Evolutionary conservation across 2,329 filamentous ascomycete genomes (phyloP), one percentile per base, ranked within the genome.

Genomic region (Hypomyces rosellus): DNA sequence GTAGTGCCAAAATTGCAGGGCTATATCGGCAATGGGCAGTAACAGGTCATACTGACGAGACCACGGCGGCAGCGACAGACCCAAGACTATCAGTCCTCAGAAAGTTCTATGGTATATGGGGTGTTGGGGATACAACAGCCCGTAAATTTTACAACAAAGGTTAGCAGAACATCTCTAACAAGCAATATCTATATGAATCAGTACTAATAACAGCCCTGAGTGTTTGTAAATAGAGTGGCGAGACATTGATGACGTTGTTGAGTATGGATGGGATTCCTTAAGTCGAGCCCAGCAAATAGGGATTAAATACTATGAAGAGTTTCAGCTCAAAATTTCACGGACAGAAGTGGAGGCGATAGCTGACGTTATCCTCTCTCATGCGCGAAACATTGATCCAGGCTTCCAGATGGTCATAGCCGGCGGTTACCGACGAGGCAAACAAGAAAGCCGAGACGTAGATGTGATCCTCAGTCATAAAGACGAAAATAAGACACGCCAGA

Each of bases 231-330:
- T 25, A 72, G 69, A 88, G 25, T 96, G 89, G 88, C 77, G 81
- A 53, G 86, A 93, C 53, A 73, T 96, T 1, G 89, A 96, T 60
- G 91, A 97, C 59, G 73, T 97, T 3, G 75, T 96, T 38, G 87
- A 95, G 61, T 78, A 83, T 59, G 90, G 88, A 11, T 97, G 92
- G 92, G 65, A 74, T 16, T 74, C 67, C 0, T 73, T 97, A 1
- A 85, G 77, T 1, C 82, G 90, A 12, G 86, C 89, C 1, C 92
- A 96, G 66, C 90, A 97, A 64, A 95, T 97, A 49, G 92, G 93
- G 0, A 74, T 96, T 41, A 97, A 97, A 64, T 96, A 84, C 68
- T 96, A 95, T 64, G 86, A 95, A 34, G 92, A 97, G 55, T 87
- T 99, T 49, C 71, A 80, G 42, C 68, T 76, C 14, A 82, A 79